phyloP scores from a whole-genome alignment of 768 basidiomycete genomes.

The Boletus vinaceobasis region DNA sequence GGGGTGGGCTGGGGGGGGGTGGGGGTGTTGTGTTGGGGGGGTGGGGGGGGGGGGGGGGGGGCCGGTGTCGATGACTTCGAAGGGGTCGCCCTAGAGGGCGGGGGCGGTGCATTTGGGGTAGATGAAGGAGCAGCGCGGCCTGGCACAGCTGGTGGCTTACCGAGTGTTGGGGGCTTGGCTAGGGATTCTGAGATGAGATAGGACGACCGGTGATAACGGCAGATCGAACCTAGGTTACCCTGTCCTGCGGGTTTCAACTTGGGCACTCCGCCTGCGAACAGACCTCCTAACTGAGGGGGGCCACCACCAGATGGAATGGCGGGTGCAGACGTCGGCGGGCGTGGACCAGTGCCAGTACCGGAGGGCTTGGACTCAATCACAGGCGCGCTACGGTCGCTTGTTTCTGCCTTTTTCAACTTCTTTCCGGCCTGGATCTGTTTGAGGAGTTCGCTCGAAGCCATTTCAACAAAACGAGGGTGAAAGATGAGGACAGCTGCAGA shows the following conservation, averaged over 20 bases:
- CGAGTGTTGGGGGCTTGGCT: conserved; percentile 64
- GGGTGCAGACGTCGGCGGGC: conserved; percentile 20
- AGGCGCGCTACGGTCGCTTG: conserved; percentile 79
- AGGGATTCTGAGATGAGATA: conserved; percentile 10
- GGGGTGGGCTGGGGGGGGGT: too few relatives aligned
- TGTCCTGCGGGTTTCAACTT: conserved; percentile 82
- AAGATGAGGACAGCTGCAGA: not conserved
- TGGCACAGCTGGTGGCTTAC: conserved; percentile 64
- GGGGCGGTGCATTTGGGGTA: conserved; percentile 24
- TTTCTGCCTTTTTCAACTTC: conserved; percentile 76
- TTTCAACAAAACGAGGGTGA: conserved; percentile 22
- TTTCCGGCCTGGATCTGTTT: conserved; percentile 83
- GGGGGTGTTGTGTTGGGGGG: too few relatives aligned
- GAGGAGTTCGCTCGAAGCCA: conserved; percentile 76
- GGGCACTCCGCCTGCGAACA: conserved; percentile 92
- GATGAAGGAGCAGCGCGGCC: conserved; percentile 39
- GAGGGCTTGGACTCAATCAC: conserved; percentile 45
- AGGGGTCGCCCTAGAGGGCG: conserved; percentile 31
- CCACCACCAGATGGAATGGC: conserved; percentile 35
- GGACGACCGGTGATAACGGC: conserved; percentile 3
- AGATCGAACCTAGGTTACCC: conserved; percentile 47
- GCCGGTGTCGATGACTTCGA: conserved; percentile 31
- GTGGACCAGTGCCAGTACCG: conserved; percentile 37
- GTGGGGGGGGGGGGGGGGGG: too few relatives aligned
- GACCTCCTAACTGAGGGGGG: conserved; percentile 76